Conservation (phyloP, 768 basidiomycete genomes). For the Rhizopogon vulgaris region DNA sequence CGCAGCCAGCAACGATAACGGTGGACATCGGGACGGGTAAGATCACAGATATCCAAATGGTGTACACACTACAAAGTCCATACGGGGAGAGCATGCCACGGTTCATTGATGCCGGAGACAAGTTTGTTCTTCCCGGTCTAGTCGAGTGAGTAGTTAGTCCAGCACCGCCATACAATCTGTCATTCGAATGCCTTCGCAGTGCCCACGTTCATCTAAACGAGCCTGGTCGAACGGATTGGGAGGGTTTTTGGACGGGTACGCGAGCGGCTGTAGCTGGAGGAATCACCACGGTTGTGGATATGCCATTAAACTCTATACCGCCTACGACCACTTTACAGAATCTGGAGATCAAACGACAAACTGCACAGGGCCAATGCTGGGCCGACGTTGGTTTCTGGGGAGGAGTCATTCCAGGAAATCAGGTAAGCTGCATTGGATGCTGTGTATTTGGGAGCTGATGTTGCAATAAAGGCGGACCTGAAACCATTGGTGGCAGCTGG, state of each 20-base stretch:
- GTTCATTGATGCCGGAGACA: slow-evolving; percentile 43
- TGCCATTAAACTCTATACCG: slow-evolving; percentile 97
- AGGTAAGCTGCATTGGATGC: slow-evolving; percentile 36
- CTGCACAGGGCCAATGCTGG: slow-evolving; percentile 66
- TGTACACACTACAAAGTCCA: slow-evolving; percentile 15
- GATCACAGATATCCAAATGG: slow-evolving; percentile 44
- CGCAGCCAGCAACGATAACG: slow-evolving; percentile 61
- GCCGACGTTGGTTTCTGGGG: slow-evolving; percentile 81
- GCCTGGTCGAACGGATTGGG: slow-evolving; percentile 91
- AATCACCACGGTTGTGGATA: slow-evolving; percentile 93
- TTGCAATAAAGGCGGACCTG: slow-evolving; percentile 52
- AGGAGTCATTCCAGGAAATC: slow-evolving; percentile 89
- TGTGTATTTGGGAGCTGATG: background rate
- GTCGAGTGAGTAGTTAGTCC: slow-evolving; percentile 52
- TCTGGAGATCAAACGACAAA: slow-evolving; percentile 62
- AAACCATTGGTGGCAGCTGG: slow-evolving; percentile 71
- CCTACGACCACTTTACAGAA: slow-evolving; percentile 86
- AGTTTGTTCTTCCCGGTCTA: slow-evolving; percentile 67
- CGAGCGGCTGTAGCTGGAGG: slow-evolving; percentile 88
- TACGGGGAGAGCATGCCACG: slow-evolving; percentile 20
- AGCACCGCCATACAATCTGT: background rate
- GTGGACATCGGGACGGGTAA: slow-evolving; percentile 55
- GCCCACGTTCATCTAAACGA: slow-evolving; percentile 93
- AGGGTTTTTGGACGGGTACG: slow-evolving; percentile 91
- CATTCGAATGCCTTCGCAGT: slow-evolving; percentile 30